These are phyloP conservation scores for Coccomyxa sp. DNA, from an alignment of 139 green algal genomes.

Conservation along the genomic window DNA sequence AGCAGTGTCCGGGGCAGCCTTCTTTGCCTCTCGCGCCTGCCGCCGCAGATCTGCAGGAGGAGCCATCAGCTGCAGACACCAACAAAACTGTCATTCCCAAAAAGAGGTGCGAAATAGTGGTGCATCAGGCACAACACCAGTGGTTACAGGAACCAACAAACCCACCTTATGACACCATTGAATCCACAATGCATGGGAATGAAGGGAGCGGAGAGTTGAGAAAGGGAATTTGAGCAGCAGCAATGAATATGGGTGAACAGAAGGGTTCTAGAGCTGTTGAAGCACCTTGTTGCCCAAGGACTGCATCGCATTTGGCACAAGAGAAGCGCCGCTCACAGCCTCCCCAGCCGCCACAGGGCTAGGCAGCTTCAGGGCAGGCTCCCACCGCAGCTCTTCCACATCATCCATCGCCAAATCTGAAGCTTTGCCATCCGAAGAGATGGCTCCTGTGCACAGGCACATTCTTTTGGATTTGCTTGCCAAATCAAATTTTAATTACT, in stretches of 20 bases:
- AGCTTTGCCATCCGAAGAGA: too few relatives aligned
- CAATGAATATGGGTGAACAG: neutral
- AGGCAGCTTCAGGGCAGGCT: neutral
- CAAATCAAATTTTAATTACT: too few relatives aligned
- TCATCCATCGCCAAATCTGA: neutral
- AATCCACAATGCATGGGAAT: neutral
- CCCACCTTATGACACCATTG: neutral
- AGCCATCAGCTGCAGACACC: neutral
- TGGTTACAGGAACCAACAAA: neutral
- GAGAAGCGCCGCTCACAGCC: too few relatives aligned
- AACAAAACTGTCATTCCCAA: neutral
- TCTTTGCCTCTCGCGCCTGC: neutral
- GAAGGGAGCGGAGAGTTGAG: too few relatives aligned
- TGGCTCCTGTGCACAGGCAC: too few relatives aligned
- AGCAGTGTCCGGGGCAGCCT: conserved; percentile 4
- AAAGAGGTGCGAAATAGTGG: neutral
- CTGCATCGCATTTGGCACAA: neutral
- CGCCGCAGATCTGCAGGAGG: neutral
- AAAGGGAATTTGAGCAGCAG: neutral
- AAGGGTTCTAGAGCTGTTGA: neutral
- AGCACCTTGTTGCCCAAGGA: neutral
- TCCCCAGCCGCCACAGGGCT: neutral
- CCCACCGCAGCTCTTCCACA: neutral
- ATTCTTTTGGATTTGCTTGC: too few relatives aligned
- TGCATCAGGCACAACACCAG: neutral